Conservation (phyloP, 1,284 basidiomycete species). For the Quambalaria eucalypti region DNA sequence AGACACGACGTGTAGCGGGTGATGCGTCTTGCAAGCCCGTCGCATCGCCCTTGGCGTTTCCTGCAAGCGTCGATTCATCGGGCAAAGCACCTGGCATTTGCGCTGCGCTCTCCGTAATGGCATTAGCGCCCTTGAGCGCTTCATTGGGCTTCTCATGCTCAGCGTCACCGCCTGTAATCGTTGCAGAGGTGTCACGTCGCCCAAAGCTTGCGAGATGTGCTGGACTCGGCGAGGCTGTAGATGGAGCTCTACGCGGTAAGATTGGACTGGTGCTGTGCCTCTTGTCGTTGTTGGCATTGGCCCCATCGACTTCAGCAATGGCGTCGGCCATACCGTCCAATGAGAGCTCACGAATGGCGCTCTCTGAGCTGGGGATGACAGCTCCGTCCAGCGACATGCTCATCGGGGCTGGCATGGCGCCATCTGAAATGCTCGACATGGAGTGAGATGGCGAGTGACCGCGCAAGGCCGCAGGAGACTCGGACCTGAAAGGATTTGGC, state of each 20-base stretch:
- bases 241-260: not conserved
- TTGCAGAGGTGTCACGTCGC: not conserved
- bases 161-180: not conserved
- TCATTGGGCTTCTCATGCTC: no score
- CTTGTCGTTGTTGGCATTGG: not conserved
- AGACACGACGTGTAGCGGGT: slow-evolving; percentile 18
- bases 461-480: slow-evolving; percentile 15
- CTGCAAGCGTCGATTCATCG: not conserved
- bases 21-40: no score
- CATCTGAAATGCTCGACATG: not conserved
- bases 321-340: slow-evolving; percentile 37
- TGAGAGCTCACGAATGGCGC: slow-evolving; percentile 28
- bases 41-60: no score
- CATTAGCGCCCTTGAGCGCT: not conserved
- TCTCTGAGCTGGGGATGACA: slow-evolving; percentile 31
- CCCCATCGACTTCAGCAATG: not conserved
- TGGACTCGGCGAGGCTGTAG: not conserved
- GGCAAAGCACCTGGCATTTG: not conserved
- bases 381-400: slow-evolving; percentile 45
- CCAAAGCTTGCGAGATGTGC: not conserved
- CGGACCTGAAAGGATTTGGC: slow-evolving; percentile 31
- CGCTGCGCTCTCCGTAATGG: not conserved
- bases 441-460: not conserved
- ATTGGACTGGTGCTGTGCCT: not conserved
- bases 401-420: slow-evolving; percentile 1